A percentile compares a stretch with the other conserved stretches of the same genome.
Conservation (phyloP, 441 rosid genomes). For the Pelargonium myrrhifolium region DNA sequence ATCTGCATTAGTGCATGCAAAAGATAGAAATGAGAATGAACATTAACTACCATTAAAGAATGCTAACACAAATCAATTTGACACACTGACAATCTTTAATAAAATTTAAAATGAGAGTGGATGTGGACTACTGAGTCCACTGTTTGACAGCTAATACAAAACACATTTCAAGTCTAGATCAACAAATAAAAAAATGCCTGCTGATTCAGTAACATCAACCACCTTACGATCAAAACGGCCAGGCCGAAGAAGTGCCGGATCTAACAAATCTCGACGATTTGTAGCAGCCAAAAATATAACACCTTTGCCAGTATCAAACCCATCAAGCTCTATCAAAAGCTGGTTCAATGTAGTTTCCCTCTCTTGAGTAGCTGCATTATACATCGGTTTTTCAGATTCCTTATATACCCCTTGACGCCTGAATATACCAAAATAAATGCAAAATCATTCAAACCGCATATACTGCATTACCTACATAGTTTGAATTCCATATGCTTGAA, state of each 20-base stretch:
- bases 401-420: slow-evolving; percentile 91
- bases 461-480: too few relatives aligned
- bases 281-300: slow-evolving; percentile 95
- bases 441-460: background rate
- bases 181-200: background rate
- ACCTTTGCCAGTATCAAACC: slow-evolving; percentile 97
- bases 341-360: slow-evolving; percentile 96
- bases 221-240: slow-evolving; percentile 99
- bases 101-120: too few relatives aligned
- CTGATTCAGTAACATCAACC: slow-evolving; percentile 24
- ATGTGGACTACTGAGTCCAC: too few relatives aligned
- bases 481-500: too few relatives aligned
- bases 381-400: slow-evolving; percentile 64
- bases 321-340: slow-evolving; percentile 93
- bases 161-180: too few relatives aligned
- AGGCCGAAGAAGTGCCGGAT: slow-evolving; percentile 94
- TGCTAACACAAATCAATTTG: background rate
- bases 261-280: slow-evolving; percentile 83
- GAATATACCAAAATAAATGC: slow-evolving; percentile 23
- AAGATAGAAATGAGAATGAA: slow-evolving; percentile 7
- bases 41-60: background rate
- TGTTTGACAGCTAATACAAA: too few relatives aligned
- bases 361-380: slow-evolving; percentile 93
- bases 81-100: too few relatives aligned
- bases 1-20: slow-evolving; percentile 39